Percentiles rank a stretch among this genome's conserved stretches.
Conservation (phyloP, 202 grass and related monocot genomes). For the Musa balbisiana region DNA sequence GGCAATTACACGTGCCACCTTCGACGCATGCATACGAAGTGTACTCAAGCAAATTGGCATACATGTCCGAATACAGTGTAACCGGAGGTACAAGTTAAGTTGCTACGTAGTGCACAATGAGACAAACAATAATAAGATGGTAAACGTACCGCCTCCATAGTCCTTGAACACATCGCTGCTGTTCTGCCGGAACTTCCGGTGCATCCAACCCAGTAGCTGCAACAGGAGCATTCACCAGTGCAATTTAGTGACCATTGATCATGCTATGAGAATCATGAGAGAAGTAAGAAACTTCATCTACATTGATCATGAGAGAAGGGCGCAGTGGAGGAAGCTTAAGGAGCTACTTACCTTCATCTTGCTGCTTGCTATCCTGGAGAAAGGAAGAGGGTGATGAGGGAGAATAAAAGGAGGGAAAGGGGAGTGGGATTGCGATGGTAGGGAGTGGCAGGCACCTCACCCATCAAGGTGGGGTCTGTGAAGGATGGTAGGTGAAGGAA, state of each 20-base stretch:
- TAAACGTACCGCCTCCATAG: neutral
- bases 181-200: conserved; percentile 69
- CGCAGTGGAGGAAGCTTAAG: neutral
- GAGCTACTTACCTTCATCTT: conserved; percentile 56
- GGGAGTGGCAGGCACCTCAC: neutral
- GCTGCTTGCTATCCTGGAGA: neutral
- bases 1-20: conserved; percentile 20
- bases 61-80: neutral
- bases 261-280: too few relatives aligned
- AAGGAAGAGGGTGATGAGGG: neutral
- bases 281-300: too few relatives aligned
- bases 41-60: neutral
- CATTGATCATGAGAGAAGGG: neutral
- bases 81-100: neutral
- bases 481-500: too few relatives aligned
- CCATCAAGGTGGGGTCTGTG: too few relatives aligned
- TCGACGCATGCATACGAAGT: neutral
- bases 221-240: neutral
- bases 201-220: conserved; percentile 96
- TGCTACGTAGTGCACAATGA: conserved; percentile 5
- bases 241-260: too few relatives aligned
- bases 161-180: conserved; percentile 43
- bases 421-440: neutral
- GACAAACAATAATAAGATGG: neutral
- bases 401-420: neutral